phyloP scores from a whole-genome alignment of 495 filamentous ascomycete species.

The Penicillium waksmanii region DNA sequence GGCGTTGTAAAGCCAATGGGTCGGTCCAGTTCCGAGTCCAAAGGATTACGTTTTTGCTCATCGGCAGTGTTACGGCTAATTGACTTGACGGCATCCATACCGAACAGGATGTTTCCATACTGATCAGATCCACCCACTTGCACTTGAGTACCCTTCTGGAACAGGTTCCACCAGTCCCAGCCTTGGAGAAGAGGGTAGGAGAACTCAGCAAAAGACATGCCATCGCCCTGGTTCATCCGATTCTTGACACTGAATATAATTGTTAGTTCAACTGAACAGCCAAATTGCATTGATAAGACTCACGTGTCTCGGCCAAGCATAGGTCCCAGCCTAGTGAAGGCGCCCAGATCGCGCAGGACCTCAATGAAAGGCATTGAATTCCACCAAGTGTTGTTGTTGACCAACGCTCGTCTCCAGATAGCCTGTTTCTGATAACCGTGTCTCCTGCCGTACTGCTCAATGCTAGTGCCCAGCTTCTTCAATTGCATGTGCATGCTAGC shows the following conservation, averaged over 20 bases:
- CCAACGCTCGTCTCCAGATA: slow-evolving; percentile 65
- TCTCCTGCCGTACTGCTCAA: slow-evolving; percentile 61
- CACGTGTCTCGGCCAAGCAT: slow-evolving; percentile 92
- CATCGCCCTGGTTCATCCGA: slow-evolving; percentile 76
- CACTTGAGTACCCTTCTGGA: slow-evolving; percentile 66
- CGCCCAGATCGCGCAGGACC: slow-evolving; percentile 71
- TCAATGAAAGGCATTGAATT: slow-evolving; percentile 69
- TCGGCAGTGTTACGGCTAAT: slow-evolving; percentile 57
- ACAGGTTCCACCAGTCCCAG: slow-evolving; percentile 96
- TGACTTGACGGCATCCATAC: slow-evolving; percentile 80
- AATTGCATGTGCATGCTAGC: slow-evolving; percentile 79
- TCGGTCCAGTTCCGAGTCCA: slow-evolving; percentile 41
- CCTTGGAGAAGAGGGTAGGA: slow-evolving; percentile 89
- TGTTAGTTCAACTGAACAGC: slow-evolving; percentile 23
- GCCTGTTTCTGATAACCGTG: slow-evolving; percentile 64
- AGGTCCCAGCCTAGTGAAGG: slow-evolving; percentile 71
- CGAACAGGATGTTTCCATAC: slow-evolving; percentile 93
- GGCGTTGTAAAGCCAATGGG: slow-evolving; percentile 90
- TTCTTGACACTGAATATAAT: slow-evolving; percentile 68
- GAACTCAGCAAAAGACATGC: slow-evolving; percentile 94
- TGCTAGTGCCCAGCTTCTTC: slow-evolving; percentile 73
- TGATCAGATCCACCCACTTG: slow-evolving; percentile 96
- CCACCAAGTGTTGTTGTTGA: slow-evolving; percentile 84
- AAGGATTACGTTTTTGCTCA: slow-evolving; percentile 29
- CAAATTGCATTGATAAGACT: slow-evolving; percentile 38